Conservation (phyloP, 805 yeast species). For the Candida andamanensis region DNA sequence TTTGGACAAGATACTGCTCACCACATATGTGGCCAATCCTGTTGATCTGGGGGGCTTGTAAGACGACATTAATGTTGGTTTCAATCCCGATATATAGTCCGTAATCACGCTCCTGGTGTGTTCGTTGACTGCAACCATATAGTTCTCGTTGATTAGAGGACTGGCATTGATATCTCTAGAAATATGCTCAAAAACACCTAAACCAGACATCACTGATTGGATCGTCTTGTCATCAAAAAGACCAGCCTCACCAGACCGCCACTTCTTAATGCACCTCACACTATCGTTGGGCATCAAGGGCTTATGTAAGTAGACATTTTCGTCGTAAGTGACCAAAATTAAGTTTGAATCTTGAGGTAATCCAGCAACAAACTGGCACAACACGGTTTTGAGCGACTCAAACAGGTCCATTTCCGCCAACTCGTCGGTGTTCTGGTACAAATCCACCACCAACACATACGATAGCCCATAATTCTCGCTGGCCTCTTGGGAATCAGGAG, state of each 20-base stretch:
- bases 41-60: slow-evolving; percentile 30
- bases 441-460: slow-evolving; percentile 24
- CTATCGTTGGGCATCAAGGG: background rate
- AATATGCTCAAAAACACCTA: slow-evolving; percentile 1
- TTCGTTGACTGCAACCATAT: background rate
- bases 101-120: background rate
- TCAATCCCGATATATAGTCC: slow-evolving; percentile 6
- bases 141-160: slow-evolving; percentile 2
- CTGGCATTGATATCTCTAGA: background rate
- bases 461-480: slow-evolving; percentile 5
- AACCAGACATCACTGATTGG: slow-evolving; percentile 1
- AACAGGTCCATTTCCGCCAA: slow-evolving; percentile 1
- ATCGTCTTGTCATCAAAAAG: slow-evolving; percentile 1
- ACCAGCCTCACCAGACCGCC: background rate
- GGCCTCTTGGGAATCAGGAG: slow-evolving; percentile 18
- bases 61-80: slow-evolving; percentile 20
- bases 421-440: slow-evolving; percentile 25
- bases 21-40: slow-evolving; percentile 29
- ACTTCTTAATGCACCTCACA: slow-evolving; percentile 1
- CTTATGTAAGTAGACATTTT: slow-evolving; percentile 20
- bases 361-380: slow-evolving; percentile 12
- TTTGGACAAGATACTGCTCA: slow-evolving; percentile 17
- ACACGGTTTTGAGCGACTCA: slow-evolving; percentile 9
- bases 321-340: slow-evolving; percentile 25
- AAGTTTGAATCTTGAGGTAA: slow-evolving; percentile 17